Evolutionary conservation across 768 basidiomycete genomes (phyloP).

Genomic region (Mrakia frigida): DNA sequence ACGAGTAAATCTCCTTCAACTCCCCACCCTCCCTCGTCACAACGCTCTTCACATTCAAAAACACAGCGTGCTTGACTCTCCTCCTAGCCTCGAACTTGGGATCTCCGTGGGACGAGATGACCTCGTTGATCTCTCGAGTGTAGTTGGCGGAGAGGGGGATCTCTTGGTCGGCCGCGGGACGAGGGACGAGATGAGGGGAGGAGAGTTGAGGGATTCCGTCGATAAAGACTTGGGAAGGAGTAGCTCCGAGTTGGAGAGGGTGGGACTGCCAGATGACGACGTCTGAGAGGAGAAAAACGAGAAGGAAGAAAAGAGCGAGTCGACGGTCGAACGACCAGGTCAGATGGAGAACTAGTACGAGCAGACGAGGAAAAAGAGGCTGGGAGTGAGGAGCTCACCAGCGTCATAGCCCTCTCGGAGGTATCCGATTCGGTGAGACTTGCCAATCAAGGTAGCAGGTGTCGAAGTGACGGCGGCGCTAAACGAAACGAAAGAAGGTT

Average conservation of each 20-base stretch:
- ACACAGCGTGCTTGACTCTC: constrained; percentile 50
- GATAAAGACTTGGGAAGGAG: constrained; percentile 75
- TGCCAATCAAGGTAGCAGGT: constrained; percentile 65
- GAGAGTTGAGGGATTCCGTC: constrained; percentile 68
- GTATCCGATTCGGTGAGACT: constrained; percentile 70
- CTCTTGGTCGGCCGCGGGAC: constrained; percentile 49
- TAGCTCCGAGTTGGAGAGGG: constrained; percentile 69
- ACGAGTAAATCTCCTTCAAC: constrained; percentile 31
- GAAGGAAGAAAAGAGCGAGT: no score
- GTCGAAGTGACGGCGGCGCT: constrained; percentile 50
- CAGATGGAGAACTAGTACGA: constrained; percentile 49
- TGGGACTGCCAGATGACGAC: constrained; percentile 59
- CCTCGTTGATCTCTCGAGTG: constrained; percentile 57
- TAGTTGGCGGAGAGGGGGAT: constrained; percentile 64
- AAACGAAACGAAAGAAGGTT: no score
- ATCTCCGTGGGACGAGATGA: constrained; percentile 47
- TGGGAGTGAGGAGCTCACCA: constrained; percentile 40
- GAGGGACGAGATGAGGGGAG: constrained; percentile 14
- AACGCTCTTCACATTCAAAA: constrained; percentile 60
- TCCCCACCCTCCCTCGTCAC: constrained; percentile 45
- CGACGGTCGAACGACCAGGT: neutral
- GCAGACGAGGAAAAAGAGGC: constrained; percentile 46
- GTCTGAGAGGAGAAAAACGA: constrained; percentile 53
- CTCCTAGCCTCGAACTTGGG: neutral
- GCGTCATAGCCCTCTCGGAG: constrained; percentile 68